Evolutionary conservation across 257 asterid genomes (phyloP).

Genomic region (Catharanthus roseus): DNA sequence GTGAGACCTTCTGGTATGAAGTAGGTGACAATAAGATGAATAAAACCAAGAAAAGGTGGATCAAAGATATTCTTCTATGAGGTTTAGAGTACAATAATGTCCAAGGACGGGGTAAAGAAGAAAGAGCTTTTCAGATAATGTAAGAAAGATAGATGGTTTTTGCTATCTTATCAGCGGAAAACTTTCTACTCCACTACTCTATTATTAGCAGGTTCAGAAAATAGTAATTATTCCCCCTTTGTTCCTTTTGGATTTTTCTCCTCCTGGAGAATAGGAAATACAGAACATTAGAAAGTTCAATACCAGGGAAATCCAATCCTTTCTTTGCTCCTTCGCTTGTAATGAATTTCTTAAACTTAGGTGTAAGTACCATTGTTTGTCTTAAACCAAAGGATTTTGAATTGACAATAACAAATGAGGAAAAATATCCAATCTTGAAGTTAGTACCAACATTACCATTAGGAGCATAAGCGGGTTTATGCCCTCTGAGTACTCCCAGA

Average conservation of each 20-base stretch:
- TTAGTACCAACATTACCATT: not conserved
- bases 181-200: not conserved
- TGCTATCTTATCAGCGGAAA: not conserved
- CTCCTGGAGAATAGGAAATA: not conserved
- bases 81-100: not conserved
- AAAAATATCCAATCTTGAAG: not conserved
- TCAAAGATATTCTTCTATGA: slow-evolving; percentile 20
- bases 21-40: slow-evolving; percentile 10
- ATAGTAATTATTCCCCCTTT: not conserved
- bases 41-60: slow-evolving; percentile 19
- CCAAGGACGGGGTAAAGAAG: not conserved
- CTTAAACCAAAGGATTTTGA: not conserved
- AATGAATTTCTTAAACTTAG: not conserved
- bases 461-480: no score
- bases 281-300: not conserved
- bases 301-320: not conserved
- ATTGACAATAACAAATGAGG: not conserved
- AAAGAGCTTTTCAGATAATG: not conserved
- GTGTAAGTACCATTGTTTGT: not conserved
- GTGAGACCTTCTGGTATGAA: slow-evolving; percentile 26
- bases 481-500: no score
- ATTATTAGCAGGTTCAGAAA: not conserved
- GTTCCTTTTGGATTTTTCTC: not conserved
- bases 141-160: not conserved
- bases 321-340: not conserved